Evolutionary conservation across 1,284 basidiomycete genomes (phyloP), one percentile per base, ranked within the genome.

Genomic region (Leccinum subatratum): DNA sequence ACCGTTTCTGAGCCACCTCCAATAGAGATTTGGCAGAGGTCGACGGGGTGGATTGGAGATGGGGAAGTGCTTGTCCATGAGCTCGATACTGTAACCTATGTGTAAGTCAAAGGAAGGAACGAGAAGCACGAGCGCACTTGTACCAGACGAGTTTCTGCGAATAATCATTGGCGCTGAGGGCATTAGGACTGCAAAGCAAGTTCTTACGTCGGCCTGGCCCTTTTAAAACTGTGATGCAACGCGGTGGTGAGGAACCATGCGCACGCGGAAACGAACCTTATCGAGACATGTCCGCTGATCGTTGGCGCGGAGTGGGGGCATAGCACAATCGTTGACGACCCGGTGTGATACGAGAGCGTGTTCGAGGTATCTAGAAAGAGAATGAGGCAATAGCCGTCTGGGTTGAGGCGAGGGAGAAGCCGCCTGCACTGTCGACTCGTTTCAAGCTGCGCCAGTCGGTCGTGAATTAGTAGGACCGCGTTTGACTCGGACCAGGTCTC

Each of bases 51-150:
- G 64, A 94, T 80, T 30, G 1, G 80, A 77, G 66, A 91, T 80
- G 8, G 89, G 85, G 65, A 92, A 82, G 76, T 86, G 86, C 72
- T 86, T 83, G 77, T 91, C 82, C 1, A 37, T 37, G 70, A 87
- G 81, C 78, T 94, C 92, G 70, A 94, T 89, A 77, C 93, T 94
- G 82, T 90, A 89, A 14, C 91, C 88, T 83, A 63, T 37, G 48
- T 22, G 45, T 48, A n/a, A 22, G 42, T 59, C 8, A 66, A 3
- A 32, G n/a, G 22, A 51, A 57, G 30, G 37, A 57, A 57, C 9
- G 42, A 11, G 4, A 48, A 28, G 22, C 37, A 2, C 1, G 9
- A 45, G 67, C 72, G 66, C 64, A 83, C 86, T 89, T 9, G 92
- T 93, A 45, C 92, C 92, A 93, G 42, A 93, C 83, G 11, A 90